Base-by-base conservation (phyloP, 2,329 filamentous ascomycete genomes). In the Coniochaeta sp. region DNA sequence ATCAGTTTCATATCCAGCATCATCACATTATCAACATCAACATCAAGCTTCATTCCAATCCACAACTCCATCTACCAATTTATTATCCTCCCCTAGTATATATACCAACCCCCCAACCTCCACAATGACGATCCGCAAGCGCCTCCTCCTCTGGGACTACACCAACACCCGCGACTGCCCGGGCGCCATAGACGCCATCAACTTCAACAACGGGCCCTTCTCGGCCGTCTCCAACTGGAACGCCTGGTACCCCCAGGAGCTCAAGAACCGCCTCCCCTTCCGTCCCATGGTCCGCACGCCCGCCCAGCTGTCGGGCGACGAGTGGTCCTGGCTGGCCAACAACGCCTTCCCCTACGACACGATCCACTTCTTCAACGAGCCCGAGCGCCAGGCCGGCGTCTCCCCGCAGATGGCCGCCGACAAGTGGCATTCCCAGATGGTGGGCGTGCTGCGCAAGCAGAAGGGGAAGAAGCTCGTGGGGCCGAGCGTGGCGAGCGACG, bases 351-450 rank as follows among this genome's bases (percentile, higher is more conserved):
- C 60, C 4, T 54, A 57, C 4, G 56, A 63, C 40, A 54, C 58
- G n/a, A 63, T 73, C 28, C 70, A 73, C 54, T 75, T 68, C 56
- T 69, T 73, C 65, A 75, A 75, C 56, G 72, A 75, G 59, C 72
- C 72, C 6, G 71, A 75, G 53, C 64, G 70, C 28, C 60, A 61
- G 48, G 64, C n/a, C n/a, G n/a, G 64, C 14, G 65, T 69, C 16
- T 63, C 57, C 16, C 58, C 60, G 1, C 57, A 65, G 52, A 58
- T 67, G 50, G 72, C 72, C 8, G 69, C 66, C 7, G 59, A 65
- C 10, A 59, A 65, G 51, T 76, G 71, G 70, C 56, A 58, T 35
- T 56, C 63, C 13, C 63, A 68, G 49, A 66, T 74, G 54, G 56
- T 73, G 48, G 48, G 33, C 20, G 61, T 63, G 51, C 58, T 65